Evolutionary conservation across 2,329 filamentous ascomycete genomes (phyloP), one percentile per base, ranked within the genome.

Genomic region (Podosphaera aphanis): DNA sequence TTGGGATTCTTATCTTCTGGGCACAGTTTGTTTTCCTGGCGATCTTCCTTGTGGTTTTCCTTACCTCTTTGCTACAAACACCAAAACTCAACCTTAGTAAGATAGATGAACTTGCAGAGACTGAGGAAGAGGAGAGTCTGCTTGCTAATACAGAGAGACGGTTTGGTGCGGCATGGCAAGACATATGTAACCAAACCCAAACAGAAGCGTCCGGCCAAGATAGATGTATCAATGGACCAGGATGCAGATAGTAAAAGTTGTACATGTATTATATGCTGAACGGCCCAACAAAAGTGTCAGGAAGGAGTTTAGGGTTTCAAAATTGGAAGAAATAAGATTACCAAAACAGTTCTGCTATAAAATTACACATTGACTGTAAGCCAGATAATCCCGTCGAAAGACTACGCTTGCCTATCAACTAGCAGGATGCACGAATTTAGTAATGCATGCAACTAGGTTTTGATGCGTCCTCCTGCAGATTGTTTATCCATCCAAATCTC

Each of bases 1-100:
- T 98, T 57, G 90, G 90, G 10, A 76, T 79, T 10, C 66, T 95
- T n/a, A 73, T 83, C 53, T 98, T 95, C 62, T 98, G 86, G 85
- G 83, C 85, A 0, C 90, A 98, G 57, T 95, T 94, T 58, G 81
- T 72, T 11, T 95, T 98, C 64, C 63, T 98, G 38, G 79, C 63
- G 29, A 69, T 94, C 18, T 94, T 93, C 61, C 61, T 93, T 8
- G 63, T 93, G 46, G 77, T 93, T 11, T 82, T 93, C 54, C 48
- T 84, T 19, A 80, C 82, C 0, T 75, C 81, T 2, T 64, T 94
- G 0, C 79, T 95, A 68, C 76, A 80, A 37, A 77, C 84, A 1
- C 86, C 88, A 0, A 77, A 71, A 57, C 62, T 93, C 31, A 75
- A 88, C 54, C 68, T 88, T 47, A 71, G 73, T 40, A 77, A 86